phyloP scores from a whole-genome alignment of 2,329 filamentous ascomycete species.

The Fusarium napiforme region DNA sequence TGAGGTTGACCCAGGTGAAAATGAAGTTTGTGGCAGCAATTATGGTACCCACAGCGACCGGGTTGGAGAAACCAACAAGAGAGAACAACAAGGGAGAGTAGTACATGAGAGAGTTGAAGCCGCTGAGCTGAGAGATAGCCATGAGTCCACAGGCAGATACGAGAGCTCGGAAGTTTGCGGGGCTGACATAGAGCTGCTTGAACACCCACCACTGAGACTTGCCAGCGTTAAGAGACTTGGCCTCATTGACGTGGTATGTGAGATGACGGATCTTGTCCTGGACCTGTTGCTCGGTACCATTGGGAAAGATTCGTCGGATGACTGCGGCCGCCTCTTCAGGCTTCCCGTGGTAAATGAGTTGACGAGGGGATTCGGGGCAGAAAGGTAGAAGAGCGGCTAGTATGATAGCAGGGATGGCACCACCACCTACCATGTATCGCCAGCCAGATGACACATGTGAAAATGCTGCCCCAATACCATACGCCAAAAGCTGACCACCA shows the following conservation, averaged over 20 bases:
- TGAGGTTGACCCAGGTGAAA: slow-evolving; percentile 60
- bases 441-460: slow-evolving; percentile 56
- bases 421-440: slow-evolving; percentile 61
- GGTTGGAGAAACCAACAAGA: slow-evolving; percentile 61
- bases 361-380: slow-evolving; percentile 61
- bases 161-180: slow-evolving; percentile 57
- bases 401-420: slow-evolving; percentile 58
- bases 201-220: slow-evolving; percentile 55
- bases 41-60: slow-evolving; percentile 58
- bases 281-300: slow-evolving; percentile 55
- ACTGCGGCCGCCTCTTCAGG: slow-evolving; percentile 53
- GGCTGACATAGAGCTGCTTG: slow-evolving; percentile 58
- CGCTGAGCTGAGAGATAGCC: slow-evolving; percentile 62
- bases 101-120: slow-evolving; percentile 64
- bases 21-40: slow-evolving; percentile 60
- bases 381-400: slow-evolving; percentile 56
- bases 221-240: slow-evolving; percentile 52
- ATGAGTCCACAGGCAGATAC: slow-evolving; percentile 62
- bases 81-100: slow-evolving; percentile 62
- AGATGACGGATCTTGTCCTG: slow-evolving; percentile 57
- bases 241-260: slow-evolving; percentile 50
- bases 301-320: slow-evolving; percentile 54
- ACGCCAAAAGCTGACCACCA: slow-evolving; percentile 54
- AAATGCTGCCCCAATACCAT: slow-evolving; percentile 55
- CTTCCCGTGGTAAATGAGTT: slow-evolving; percentile 57